Conservation (phyloP, 176 grass and related monocot species). For the Thinopyrum elongatum region DNA sequence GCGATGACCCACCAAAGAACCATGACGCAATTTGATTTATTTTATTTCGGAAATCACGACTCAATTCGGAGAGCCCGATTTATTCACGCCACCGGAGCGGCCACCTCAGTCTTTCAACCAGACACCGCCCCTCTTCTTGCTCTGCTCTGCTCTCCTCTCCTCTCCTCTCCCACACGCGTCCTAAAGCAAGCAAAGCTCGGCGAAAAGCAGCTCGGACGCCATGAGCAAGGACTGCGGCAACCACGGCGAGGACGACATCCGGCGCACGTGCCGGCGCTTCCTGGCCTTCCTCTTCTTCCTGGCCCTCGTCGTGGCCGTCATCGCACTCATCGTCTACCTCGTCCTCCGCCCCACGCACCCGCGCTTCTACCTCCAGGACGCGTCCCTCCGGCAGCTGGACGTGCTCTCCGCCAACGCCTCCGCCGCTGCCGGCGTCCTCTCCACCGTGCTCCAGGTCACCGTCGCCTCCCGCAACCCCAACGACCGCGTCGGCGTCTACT, state of each 20-base stretch:
- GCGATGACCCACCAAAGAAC: not conserved
- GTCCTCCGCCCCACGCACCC: constrained; percentile 75
- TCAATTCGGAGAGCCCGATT: not conserved
- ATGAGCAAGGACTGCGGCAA: constrained; percentile 71
- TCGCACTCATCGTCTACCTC: constrained; percentile 66
- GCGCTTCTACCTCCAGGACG: constrained; percentile 80
- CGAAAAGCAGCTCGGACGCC: not conserved
- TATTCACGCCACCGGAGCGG: not conserved
- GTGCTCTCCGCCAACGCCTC: constrained; percentile 37
- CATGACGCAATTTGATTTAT: not conserved
- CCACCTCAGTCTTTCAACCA: not conserved
- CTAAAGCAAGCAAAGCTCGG: not conserved
- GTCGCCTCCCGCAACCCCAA: constrained; percentile 85
- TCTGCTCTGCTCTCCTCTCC: not conserved
- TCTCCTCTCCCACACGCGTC: constrained; percentile 10
- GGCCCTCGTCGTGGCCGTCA: constrained; percentile 36
- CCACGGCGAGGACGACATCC: constrained; percentile 45
- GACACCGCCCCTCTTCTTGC: not conserved
- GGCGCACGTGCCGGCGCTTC: not conserved
- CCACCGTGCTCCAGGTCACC: constrained; percentile 58
- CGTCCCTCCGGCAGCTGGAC: constrained; percentile 39
- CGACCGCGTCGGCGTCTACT: constrained; percentile 67
- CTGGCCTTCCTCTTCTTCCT: not conserved
- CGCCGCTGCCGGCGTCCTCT: constrained; percentile 23
- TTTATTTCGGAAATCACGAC: not conserved